Evolutionary conservation across 192 early-diverging fungal species (phyloP).

Genomic region (Umbelopsis ramanniana): DNA sequence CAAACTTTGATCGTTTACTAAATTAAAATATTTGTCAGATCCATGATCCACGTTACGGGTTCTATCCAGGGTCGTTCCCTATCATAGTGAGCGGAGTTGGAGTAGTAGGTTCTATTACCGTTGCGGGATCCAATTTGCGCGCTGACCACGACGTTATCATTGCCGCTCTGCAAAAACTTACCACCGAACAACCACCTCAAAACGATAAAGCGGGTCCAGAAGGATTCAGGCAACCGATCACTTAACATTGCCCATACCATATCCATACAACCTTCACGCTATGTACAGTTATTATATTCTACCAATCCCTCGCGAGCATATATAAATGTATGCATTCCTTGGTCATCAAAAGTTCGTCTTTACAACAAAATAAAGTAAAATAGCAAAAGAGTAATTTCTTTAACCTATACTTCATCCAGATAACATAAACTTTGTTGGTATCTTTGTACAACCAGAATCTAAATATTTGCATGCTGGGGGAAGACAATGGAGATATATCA

Average conservation of each 20-base stretch:
- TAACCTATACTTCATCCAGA: no score
- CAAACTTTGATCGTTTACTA: constrained; percentile 26
- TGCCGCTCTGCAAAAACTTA: not conserved
- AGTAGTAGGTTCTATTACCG: constrained; percentile 55
- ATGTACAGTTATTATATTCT: constrained; percentile 3
- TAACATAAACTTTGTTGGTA: not conserved
- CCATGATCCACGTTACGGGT: constrained; percentile 43
- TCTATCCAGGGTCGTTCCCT: constrained; percentile 57
- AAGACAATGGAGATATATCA: not conserved
- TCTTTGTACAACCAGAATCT: not conserved
- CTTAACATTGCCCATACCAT: not conserved
- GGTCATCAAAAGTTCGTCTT: not conserved
- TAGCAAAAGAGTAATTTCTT: no score
- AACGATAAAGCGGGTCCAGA: not conserved
- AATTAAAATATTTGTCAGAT: not conserved
- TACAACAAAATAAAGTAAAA: no score
- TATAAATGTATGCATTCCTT: not conserved
- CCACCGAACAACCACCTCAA: not conserved
- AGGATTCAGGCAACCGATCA: not conserved
- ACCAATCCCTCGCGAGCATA: not conserved
- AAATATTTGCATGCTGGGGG: not conserved
- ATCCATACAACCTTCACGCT: not conserved
- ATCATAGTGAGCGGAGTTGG: constrained; percentile 54
- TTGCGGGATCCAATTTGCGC: constrained; percentile 40
- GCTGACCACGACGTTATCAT: constrained; percentile 16